These are phyloP conservation scores for Saccharomyces hybrid DNA, from an alignment of 1,139 yeast genomes.

Conservation along the genomic window DNA sequence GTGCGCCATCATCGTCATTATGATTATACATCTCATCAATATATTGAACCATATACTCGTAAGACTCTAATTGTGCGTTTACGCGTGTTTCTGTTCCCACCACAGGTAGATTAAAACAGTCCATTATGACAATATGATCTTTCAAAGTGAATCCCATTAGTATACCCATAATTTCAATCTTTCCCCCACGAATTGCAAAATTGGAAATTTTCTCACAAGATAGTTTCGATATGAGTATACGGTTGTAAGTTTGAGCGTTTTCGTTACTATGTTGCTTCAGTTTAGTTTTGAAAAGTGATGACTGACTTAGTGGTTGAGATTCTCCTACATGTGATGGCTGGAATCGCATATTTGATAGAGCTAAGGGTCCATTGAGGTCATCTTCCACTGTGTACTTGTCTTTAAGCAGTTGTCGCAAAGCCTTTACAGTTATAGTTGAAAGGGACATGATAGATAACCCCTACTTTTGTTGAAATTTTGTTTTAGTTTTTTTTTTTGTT, in stretches of 20 bases:
- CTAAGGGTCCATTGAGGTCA: not conserved
- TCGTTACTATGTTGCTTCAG: not conserved
- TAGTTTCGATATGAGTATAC: constrained; percentile 60
- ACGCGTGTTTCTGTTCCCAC: constrained; percentile 96
- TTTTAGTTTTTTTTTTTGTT: no score
- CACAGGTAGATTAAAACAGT: constrained; percentile 81
- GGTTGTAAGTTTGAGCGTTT: constrained; percentile 38
- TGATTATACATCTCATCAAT: constrained; percentile 50
- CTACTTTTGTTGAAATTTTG: not conserved
- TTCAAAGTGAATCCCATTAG: constrained; percentile 67
- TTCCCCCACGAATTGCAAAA: constrained; percentile 80
- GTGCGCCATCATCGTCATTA: constrained; percentile 36
- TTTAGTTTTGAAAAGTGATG: not conserved
- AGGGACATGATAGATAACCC: not conserved
- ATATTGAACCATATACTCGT: constrained; percentile 89
- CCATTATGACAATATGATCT: constrained; percentile 62
- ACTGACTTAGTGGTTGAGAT: not conserved
- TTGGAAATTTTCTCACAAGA: constrained; percentile 75
- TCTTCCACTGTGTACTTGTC: not conserved
- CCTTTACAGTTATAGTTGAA: not conserved
- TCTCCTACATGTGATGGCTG: not conserved
- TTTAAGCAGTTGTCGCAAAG: not conserved
- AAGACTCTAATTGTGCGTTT: constrained; percentile 89
- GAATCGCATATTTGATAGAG: not conserved
- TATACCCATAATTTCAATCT: constrained; percentile 93